Percentiles rank a stretch among this genome's conserved stretches.
phyloP scores from a whole-genome alignment of 1,139 yeast species.

The Groenewaldozyma auringiensis region DNA sequence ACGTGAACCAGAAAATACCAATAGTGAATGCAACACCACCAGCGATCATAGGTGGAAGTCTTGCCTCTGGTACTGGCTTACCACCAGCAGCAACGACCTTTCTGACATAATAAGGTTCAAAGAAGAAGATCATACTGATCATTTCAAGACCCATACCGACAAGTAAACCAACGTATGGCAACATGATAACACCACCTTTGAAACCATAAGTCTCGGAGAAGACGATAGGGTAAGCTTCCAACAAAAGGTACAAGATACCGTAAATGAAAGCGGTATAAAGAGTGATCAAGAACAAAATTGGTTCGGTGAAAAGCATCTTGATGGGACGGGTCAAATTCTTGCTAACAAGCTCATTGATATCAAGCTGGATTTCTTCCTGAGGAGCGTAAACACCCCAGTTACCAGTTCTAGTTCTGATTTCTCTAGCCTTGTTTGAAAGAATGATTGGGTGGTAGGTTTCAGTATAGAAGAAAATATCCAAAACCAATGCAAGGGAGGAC shows the following conservation, averaged over 20 bases:
- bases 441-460: constrained; percentile 44
- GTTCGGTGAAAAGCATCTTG: constrained; percentile 61
- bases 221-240: constrained; percentile 73
- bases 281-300: constrained; percentile 60
- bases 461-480: constrained; percentile 33
- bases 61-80: constrained; percentile 67
- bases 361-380: constrained; percentile 62
- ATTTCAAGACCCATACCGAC: constrained; percentile 43
- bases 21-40: constrained; percentile 64
- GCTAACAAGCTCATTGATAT: constrained; percentile 55
- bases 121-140: constrained; percentile 32
- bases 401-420: constrained; percentile 40
- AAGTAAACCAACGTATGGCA: constrained; percentile 36
- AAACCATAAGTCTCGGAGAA: constrained; percentile 50
- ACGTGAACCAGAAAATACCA: constrained; percentile 78
- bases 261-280: constrained; percentile 78
- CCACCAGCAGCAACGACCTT: constrained; percentile 44
- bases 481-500: constrained; percentile 33
- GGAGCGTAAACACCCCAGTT: constrained; percentile 83
- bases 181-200: constrained; percentile 50
- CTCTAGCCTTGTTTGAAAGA: constrained; percentile 39
- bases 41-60: constrained; percentile 65
- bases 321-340: constrained; percentile 68
- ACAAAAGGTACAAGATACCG: constrained; percentile 69
- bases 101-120: constrained; percentile 33